Percentiles rank a stretch among this genome's conserved stretches.
These are phyloP conservation scores for Brasenia schreberi DNA, from an alignment of 164 flowering plant genomes.

Conservation along the genomic window DNA sequence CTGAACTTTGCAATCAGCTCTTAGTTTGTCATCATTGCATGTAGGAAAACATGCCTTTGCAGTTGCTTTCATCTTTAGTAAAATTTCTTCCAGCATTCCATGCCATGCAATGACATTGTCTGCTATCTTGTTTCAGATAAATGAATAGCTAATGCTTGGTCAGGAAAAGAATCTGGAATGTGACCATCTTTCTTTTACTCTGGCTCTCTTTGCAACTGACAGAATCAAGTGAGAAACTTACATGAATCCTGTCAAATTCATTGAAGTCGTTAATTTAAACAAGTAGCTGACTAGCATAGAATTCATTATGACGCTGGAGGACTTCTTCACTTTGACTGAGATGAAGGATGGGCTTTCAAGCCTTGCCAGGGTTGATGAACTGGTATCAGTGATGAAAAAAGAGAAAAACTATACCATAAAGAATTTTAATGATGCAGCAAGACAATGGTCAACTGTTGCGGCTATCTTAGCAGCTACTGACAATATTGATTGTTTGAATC, in stretches of 20 bases:
- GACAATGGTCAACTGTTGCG: slow-evolving; percentile 85
- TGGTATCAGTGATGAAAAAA: slow-evolving; percentile 51
- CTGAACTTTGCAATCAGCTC: no score
- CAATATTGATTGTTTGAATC: slow-evolving; percentile 61
- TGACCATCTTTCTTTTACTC: background rate
- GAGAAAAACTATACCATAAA: slow-evolving; percentile 39
- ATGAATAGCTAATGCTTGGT: no score
- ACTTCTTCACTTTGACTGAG: slow-evolving; percentile 77
- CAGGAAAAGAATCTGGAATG: background rate
- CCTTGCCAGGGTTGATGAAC: slow-evolving; percentile 66
- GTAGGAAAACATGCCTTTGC: background rate
- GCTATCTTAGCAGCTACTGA: slow-evolving; percentile 58
- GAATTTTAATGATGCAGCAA: slow-evolving; percentile 50
- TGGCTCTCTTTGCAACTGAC: background rate
- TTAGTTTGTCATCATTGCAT: no score
- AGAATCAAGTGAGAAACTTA: background rate
- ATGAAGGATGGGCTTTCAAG: slow-evolving; percentile 74
- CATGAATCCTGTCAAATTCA: background rate
- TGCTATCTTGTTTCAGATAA: background rate
- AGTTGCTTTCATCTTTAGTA: background rate
- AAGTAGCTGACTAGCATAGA: slow-evolving; percentile 12
- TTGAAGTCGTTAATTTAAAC: slow-evolving; percentile 7
- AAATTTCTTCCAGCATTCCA: background rate
- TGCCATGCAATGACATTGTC: background rate
- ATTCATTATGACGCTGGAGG: slow-evolving; percentile 59